These are phyloP conservation scores for Eucalyptus curtisii DNA, from an alignment of 345 rosid genomes.

Conservation along the genomic window DNA sequence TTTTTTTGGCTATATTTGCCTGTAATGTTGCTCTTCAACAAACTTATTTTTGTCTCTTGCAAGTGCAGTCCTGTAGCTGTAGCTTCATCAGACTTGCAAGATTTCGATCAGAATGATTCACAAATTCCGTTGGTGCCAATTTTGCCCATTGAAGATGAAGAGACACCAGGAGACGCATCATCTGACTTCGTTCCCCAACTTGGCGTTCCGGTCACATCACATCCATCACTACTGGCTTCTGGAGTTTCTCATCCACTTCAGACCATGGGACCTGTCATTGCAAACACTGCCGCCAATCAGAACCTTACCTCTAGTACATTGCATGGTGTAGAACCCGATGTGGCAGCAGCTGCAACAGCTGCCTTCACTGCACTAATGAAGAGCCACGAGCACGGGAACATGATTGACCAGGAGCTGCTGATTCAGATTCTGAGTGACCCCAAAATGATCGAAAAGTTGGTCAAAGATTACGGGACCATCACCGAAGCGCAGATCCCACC, in stretches of 20 bases:
- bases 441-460: conserved; percentile 62
- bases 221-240: conserved; percentile 12
- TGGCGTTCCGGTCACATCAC: conserved; percentile 10
- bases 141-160: conserved; percentile 85
- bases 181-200: background rate
- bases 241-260: conserved; percentile 12
- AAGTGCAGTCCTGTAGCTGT: conserved; percentile 59
- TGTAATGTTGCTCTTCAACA: conserved; percentile 14
- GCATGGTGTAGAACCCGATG: conserved; percentile 39
- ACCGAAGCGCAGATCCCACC: background rate
- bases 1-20: conserved; percentile 19
- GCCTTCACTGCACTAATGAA: conserved; percentile 59
- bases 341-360: conserved; percentile 51
- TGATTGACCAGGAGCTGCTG: conserved; percentile 77
- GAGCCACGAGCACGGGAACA: conserved; percentile 44
- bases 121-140: conserved; percentile 54
- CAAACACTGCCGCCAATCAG: conserved; percentile 11
- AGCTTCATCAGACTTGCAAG: conserved; percentile 28
- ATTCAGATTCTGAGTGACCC: conserved; percentile 74
- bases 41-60: background rate
- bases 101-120: conserved; percentile 21
- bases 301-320: conserved; percentile 13
- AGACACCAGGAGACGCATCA: conserved; percentile 25
- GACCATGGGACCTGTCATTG: conserved; percentile 1
- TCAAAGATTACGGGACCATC: conserved; percentile 29